Conservation (phyloP, 108 stramenopile species). For the Skeletonema menzelii region DNA sequence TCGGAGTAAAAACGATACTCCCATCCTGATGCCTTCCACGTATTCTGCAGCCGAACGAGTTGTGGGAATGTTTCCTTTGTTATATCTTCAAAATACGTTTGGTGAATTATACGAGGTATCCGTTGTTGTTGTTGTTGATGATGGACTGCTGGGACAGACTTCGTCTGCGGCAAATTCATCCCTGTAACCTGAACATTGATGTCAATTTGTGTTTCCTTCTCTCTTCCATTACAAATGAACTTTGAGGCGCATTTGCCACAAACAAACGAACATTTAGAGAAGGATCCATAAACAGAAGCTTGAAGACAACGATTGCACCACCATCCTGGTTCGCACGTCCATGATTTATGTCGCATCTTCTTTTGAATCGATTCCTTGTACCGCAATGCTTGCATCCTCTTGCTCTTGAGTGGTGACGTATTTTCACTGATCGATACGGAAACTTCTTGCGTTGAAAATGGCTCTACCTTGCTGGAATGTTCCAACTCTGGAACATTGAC, state of each 20-base stretch:
- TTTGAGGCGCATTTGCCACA: conserved; percentile 38
- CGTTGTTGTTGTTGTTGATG: background rate
- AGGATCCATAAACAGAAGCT: conserved; percentile 39
- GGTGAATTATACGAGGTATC: conserved; percentile 65
- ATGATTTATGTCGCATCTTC: conserved; percentile 11
- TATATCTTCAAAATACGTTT: conserved; percentile 66
- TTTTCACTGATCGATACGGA: background rate
- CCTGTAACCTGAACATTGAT: conserved; percentile 29
- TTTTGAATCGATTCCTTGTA: conserved; percentile 38
- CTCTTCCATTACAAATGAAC: conserved; percentile 28
- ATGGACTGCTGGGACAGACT: background rate
- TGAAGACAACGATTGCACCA: conserved; percentile 55
- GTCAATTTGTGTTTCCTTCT: conserved; percentile 11
- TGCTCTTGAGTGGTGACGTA: background rate
- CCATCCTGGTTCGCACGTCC: conserved; percentile 50
- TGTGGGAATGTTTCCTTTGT: conserved; percentile 50
- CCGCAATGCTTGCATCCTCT: conserved; percentile 1
- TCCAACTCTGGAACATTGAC: conserved; percentile 2
- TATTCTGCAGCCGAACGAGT: conserved; percentile 47
- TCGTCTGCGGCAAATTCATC: background rate
- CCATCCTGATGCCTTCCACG: conserved; percentile 48
- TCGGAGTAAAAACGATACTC: conserved; percentile 58
- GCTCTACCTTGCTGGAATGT: conserved; percentile 1
- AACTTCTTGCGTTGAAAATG: background rate
- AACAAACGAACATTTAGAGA: conserved; percentile 38